These are phyloP conservation scores for Wickerhamomyces bovis DNA, from an alignment of 805 yeast genomes.

Conservation along the genomic window DNA sequence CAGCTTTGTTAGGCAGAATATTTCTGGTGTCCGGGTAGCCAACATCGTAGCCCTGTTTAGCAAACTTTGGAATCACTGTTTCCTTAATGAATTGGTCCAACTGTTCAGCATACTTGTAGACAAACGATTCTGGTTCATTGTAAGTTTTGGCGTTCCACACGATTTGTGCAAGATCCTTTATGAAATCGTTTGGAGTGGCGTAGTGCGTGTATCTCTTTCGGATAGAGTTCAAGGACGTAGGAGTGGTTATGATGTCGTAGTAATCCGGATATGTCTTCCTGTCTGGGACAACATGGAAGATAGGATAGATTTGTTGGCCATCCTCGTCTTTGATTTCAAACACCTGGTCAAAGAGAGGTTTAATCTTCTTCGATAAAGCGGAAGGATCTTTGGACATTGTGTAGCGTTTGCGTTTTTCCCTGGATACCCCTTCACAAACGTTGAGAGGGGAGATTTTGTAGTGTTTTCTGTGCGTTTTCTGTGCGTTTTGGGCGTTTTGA, in stretches of 20 bases:
- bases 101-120: constrained; percentile 60
- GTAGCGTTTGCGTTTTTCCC: not conserved
- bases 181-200: constrained; percentile 56
- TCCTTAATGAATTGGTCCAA: constrained; percentile 35
- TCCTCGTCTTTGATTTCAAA: constrained; percentile 34
- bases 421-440: not conserved
- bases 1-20: constrained; percentile 15
- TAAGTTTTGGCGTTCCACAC: constrained; percentile 87
- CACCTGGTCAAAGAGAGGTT: constrained; percentile 31
- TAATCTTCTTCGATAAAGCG: constrained; percentile 19
- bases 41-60: constrained; percentile 27
- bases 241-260: constrained; percentile 69
- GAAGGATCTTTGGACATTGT: constrained; percentile 15
- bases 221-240: constrained; percentile 76
- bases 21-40: constrained; percentile 34
- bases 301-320: constrained; percentile 40
- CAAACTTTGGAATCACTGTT: constrained; percentile 29
- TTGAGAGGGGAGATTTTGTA: not conserved
- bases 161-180: constrained; percentile 75
- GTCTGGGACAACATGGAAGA: constrained; percentile 70
- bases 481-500: no score
- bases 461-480: not conserved
- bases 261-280: constrained; percentile 67
- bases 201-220: constrained; percentile 54
- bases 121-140: constrained; percentile 63